A percentile compares a stretch with the other conserved stretches of the same genome.
Conservation (phyloP, 2,329 filamentous ascomycete species). For the Clonostachys chloroleuca region DNA sequence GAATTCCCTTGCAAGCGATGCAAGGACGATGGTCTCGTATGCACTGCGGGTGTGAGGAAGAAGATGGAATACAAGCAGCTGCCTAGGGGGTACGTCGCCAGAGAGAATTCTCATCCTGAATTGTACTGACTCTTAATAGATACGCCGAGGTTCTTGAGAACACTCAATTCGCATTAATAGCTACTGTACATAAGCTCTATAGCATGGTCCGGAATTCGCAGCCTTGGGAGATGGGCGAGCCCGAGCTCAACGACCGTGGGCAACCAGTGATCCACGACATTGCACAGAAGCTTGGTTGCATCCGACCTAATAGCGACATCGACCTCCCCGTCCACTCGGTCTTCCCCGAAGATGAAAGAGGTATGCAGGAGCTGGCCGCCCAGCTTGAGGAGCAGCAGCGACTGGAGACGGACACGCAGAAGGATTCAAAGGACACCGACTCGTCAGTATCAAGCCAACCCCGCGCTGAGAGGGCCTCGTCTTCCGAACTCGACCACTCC, state of each 20-base stretch:
- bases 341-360: slow-evolving; percentile 58
- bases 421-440: slow-evolving; percentile 21
- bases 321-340: slow-evolving; percentile 52
- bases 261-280: slow-evolving; percentile 64
- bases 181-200: slow-evolving; percentile 62
- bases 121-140: slow-evolving; percentile 22
- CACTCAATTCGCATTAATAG: slow-evolving; percentile 60
- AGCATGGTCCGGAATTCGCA: slow-evolving; percentile 56
- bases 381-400: slow-evolving; percentile 47
- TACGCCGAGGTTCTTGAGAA: slow-evolving; percentile 63
- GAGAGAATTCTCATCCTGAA: neutral
- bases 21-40: slow-evolving; percentile 61
- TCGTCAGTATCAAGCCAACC: slow-evolving; percentile 15
- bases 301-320: slow-evolving; percentile 57
- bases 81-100: slow-evolving; percentile 47
- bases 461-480: slow-evolving; percentile 38
- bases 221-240: slow-evolving; percentile 58
- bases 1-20: slow-evolving; percentile 64
- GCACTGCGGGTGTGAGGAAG: slow-evolving; percentile 58
- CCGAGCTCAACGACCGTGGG: slow-evolving; percentile 57
- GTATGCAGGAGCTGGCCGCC: slow-evolving; percentile 49
- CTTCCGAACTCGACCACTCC: slow-evolving; percentile 50
- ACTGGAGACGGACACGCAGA: slow-evolving; percentile 27
- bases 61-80: slow-evolving; percentile 68
- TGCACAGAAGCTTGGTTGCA: slow-evolving; percentile 59